phyloP scores from a whole-genome alignment of 2,329 filamentous ascomycete genomes.

The Ploettnerulaceae sp. region DNA sequence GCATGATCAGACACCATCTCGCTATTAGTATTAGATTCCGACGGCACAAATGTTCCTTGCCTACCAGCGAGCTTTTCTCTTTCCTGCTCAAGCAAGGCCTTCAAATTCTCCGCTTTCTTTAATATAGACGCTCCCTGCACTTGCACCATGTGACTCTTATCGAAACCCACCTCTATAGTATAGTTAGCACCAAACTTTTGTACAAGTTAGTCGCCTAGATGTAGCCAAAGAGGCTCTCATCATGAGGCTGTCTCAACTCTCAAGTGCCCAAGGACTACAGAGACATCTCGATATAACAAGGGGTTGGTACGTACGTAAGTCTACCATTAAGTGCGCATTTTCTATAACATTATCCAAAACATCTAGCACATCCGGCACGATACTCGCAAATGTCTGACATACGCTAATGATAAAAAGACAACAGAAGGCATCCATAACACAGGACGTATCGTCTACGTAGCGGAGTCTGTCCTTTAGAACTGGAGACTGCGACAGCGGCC shows the following conservation, averaged over 20 bases:
- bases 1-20: not conserved
- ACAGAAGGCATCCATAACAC: slow-evolving; percentile 10
- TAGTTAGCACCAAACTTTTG: no score
- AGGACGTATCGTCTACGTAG: slow-evolving; percentile 10
- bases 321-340: slow-evolving; percentile 11
- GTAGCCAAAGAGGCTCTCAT: no score
- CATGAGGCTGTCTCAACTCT: no score
- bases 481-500: slow-evolving; percentile 9
- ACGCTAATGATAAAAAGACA: slow-evolving; percentile 9
- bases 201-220: no score
- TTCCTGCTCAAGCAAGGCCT: not conserved
- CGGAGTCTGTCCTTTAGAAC: slow-evolving; percentile 12
- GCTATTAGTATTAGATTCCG: no score
- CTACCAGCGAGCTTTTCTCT: not conserved
- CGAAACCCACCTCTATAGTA: not conserved
- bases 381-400: slow-evolving; percentile 8
- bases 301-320: no score
- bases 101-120: slow-evolving; percentile 8
- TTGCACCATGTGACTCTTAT: slow-evolving; percentile 2
- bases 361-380: slow-evolving; percentile 8
- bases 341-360: slow-evolving; percentile 10
- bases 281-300: no score
- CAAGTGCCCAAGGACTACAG: no score
- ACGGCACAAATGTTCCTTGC: not conserved
- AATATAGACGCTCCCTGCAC: slow-evolving; percentile 4